Percentiles rank a stretch among this genome's conserved stretches.
Conservation (phyloP, 2,329 filamentous ascomycete genomes). For the Aureobasidium lini region DNA sequence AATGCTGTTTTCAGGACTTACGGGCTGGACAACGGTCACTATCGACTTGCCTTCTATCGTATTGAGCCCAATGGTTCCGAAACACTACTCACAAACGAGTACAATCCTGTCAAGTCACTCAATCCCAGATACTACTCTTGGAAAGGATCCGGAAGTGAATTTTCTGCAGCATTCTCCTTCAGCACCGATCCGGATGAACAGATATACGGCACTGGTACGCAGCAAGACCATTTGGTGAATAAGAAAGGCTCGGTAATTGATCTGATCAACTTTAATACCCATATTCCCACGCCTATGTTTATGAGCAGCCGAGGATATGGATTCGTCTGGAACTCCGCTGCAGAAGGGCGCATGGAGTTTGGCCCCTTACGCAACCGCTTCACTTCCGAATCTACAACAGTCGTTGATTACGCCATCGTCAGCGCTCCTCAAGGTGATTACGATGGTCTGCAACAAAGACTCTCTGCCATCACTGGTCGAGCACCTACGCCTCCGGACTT, state of each 20-base stretch:
- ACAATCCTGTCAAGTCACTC: constrained; percentile 27
- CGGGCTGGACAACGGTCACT: constrained; percentile 25
- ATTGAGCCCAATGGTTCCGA: constrained; percentile 29
- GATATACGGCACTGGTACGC: constrained; percentile 27
- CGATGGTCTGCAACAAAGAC: constrained; percentile 23
- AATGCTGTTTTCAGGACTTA: constrained; percentile 31
- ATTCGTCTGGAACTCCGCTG: constrained; percentile 27
- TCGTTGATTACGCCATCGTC: constrained; percentile 27
- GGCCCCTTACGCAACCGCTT: constrained; percentile 24
- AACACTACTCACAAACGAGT: constrained; percentile 32
- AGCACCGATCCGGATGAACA: constrained; percentile 28
- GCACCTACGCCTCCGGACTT: constrained; percentile 25
- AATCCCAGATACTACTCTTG: constrained; percentile 32
- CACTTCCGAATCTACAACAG: constrained; percentile 22
- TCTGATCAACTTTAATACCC: constrained; percentile 27
- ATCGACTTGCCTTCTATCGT: constrained; percentile 30
- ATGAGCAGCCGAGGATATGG: constrained; percentile 26
- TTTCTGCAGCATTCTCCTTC: constrained; percentile 31
- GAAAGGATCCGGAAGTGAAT: constrained; percentile 29
- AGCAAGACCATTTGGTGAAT: constrained; percentile 27
- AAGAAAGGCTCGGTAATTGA: constrained; percentile 27
- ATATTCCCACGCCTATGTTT: constrained; percentile 26
- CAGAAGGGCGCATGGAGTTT: constrained; percentile 26
- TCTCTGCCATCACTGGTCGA: constrained; percentile 24
- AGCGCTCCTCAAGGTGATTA: constrained; percentile 25